A percentile compares a stretch with the other conserved stretches of the same genome.
Evolutionary conservation across 192 early-diverging fungal species (phyloP).

Genomic region (Coemansia sp.): DNA sequence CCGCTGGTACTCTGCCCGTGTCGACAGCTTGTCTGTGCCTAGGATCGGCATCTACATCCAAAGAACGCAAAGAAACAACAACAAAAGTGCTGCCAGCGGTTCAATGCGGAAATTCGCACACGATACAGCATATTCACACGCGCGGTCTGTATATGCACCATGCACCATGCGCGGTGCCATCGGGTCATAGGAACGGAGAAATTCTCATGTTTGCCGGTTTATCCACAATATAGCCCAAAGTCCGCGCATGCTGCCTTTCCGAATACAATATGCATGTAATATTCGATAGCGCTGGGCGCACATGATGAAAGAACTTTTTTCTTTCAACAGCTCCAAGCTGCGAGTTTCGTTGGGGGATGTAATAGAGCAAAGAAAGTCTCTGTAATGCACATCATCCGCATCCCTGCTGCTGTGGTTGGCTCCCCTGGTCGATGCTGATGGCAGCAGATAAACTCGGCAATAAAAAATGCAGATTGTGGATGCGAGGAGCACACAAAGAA

Average conservation of each 20-base stretch:
- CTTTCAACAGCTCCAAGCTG: background rate
- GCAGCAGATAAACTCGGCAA: background rate
- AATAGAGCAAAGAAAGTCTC: background rate
- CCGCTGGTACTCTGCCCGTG: conserved; percentile 72
- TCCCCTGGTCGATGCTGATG: no score
- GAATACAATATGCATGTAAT: background rate
- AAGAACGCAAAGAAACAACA: background rate
- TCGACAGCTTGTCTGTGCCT: conserved; percentile 59
- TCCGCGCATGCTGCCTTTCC: background rate
- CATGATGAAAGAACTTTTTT: background rate
- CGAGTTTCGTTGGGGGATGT: background rate
- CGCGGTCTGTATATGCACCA: background rate
- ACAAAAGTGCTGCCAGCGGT: no score
- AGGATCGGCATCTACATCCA: conserved; percentile 72
- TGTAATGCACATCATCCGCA: background rate
- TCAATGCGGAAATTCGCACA: background rate
- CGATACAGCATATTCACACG: background rate
- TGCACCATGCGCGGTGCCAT: no score
- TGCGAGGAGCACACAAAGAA: background rate
- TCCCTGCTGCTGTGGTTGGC: background rate
- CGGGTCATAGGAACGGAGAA: background rate
- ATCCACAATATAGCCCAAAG: background rate
- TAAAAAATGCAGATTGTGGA: no score
- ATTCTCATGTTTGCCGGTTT: background rate
- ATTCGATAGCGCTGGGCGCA: background rate